These are phyloP conservation scores for Chrysoporthe cubensis DNA, from an alignment of 2,329 filamentous ascomycete species.

Conservation along the genomic window DNA sequence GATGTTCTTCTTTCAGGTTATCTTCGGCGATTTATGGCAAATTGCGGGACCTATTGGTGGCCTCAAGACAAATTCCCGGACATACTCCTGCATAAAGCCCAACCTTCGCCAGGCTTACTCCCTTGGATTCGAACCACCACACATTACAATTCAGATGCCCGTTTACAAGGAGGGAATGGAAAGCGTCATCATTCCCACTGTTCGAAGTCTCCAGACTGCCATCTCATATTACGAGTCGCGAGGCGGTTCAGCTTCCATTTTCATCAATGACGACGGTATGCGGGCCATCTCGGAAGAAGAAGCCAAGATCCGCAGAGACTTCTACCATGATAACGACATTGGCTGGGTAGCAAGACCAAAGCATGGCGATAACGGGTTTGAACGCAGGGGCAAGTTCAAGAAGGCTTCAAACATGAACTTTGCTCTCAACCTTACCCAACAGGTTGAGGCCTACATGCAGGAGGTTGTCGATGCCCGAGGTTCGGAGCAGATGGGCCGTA, in stretches of 20 bases:
- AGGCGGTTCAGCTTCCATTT: constrained; percentile 42
- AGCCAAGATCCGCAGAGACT: constrained; percentile 47
- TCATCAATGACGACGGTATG: constrained; percentile 67
- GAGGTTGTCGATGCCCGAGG: constrained; percentile 39
- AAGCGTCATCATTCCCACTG: constrained; percentile 52
- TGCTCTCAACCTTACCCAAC: constrained; percentile 63
- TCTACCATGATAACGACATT: constrained; percentile 54
- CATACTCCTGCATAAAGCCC: constrained; percentile 43
- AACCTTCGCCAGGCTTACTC: constrained; percentile 40
- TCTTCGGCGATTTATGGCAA: constrained; percentile 46
- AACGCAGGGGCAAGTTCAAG: constrained; percentile 69
- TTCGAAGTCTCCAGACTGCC: constrained; percentile 52
- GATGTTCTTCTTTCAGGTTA: constrained; percentile 50
- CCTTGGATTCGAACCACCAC: constrained; percentile 41
- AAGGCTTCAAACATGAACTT: constrained; percentile 81
- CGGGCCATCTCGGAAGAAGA: constrained; percentile 53
- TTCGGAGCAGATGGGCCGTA: constrained; percentile 11
- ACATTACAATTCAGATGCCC: constrained; percentile 51
- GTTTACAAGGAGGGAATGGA: constrained; percentile 49
- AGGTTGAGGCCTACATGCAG: constrained; percentile 63
- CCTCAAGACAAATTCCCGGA: constrained; percentile 48
- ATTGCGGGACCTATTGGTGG: constrained; percentile 54
- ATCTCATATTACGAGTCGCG: constrained; percentile 55
- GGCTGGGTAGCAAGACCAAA: constrained; percentile 53
- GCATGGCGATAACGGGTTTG: constrained; percentile 51